Evolutionary conservation across 1,284 basidiomycete genomes (phyloP), one percentile per base, ranked within the genome.

Genomic region (Inonotus hispidus): DNA sequence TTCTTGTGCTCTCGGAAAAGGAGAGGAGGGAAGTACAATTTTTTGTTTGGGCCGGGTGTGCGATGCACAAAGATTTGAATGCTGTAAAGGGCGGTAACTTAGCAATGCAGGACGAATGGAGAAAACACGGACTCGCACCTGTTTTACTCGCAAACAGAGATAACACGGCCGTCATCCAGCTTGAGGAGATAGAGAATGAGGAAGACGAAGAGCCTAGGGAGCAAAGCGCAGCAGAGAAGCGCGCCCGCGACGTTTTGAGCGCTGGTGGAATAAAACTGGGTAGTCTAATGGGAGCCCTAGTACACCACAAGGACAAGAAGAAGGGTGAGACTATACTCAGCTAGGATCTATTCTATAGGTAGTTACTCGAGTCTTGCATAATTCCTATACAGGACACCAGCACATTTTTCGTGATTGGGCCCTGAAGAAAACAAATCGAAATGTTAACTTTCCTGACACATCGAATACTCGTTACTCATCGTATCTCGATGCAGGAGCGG

Each of bases 271-370:
- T 72, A 23, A 75, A 75, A 62, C 45, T 65, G 4, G 64, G 68
- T 8, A 62, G 64, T 60, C 62, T 74, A 53, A 68, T 66, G 38
- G 71, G 72, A 19, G 66, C 68, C 14, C 63, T 74, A 6, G 70
- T 74, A 29, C 70, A 70, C 43, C 66, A 75, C 63, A 73, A 74
- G 58, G 70, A 74, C 63, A 65, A 71, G 23, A 74, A 74, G 55
- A 68, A 67, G 43, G 72, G n/a, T n/a, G n/a, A n/a, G n/a, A n/a
- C n/a, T n/a, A n/a, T n/a, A n/a, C n/a, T n/a, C n/a, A n/a, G n/a
- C n/a, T n/a, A n/a, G n/a, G n/a, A n/a, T n/a, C n/a, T n/a, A n/a
- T n/a, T n/a, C n/a, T n/a, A n/a, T n/a, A n/a, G n/a, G n/a, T n/a
- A n/a, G n/a, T n/a, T n/a, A n/a, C n/a, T n/a, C n/a, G n/a, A n/a